Percentiles rank a stretch among this genome's conserved stretches.
These are phyloP conservation scores for Keithomyces neogunnii DNA, from an alignment of 2,329 filamentous ascomycete genomes.

Conservation along the genomic window DNA sequence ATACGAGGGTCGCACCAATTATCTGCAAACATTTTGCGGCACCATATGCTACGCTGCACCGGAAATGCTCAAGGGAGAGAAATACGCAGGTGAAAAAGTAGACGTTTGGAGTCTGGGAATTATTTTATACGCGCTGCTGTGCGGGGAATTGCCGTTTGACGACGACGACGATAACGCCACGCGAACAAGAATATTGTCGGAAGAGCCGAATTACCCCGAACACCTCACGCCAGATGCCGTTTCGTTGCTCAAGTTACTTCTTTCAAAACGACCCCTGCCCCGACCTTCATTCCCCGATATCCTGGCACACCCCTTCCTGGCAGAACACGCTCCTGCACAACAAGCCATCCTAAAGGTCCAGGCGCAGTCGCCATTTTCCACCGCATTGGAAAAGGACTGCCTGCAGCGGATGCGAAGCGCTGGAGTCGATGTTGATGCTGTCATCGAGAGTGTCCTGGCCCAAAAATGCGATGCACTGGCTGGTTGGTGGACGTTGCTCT, in stretches of 20 bases:
- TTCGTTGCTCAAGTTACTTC: constrained; percentile 65
- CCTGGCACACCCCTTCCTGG: constrained; percentile 76
- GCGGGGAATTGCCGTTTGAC: constrained; percentile 86
- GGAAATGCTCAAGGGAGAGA: constrained; percentile 97
- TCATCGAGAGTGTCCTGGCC: constrained; percentile 87
- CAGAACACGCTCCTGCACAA: constrained; percentile 79
- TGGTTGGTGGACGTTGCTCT: constrained; percentile 90
- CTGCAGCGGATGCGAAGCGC: constrained; percentile 87
- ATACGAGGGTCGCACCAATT: constrained; percentile 90
- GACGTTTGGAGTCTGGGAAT: constrained; percentile 91
- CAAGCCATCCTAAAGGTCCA: constrained; percentile 81
- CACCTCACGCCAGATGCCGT: constrained; percentile 71
- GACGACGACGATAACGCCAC: constrained; percentile 89
- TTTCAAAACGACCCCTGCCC: constrained; percentile 83
- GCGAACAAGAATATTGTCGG: constrained; percentile 72
- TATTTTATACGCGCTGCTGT: constrained; percentile 74
- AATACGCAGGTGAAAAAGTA: constrained; percentile 95
- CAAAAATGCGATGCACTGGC: constrained; percentile 84
- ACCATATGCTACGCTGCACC: constrained; percentile 97
- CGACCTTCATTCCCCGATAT: constrained; percentile 79
- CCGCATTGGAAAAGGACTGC: constrained; percentile 80
- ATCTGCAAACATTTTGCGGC: constrained; percentile 94
- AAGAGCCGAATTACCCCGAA: constrained; percentile 80
- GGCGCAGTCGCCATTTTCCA: constrained; percentile 75
- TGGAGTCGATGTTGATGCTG: constrained; percentile 86